Percentiles rank a stretch among this genome's conserved stretches.
Conservation (phyloP, 768 basidiomycete genomes). For the Suillus tomentosus region DNA sequence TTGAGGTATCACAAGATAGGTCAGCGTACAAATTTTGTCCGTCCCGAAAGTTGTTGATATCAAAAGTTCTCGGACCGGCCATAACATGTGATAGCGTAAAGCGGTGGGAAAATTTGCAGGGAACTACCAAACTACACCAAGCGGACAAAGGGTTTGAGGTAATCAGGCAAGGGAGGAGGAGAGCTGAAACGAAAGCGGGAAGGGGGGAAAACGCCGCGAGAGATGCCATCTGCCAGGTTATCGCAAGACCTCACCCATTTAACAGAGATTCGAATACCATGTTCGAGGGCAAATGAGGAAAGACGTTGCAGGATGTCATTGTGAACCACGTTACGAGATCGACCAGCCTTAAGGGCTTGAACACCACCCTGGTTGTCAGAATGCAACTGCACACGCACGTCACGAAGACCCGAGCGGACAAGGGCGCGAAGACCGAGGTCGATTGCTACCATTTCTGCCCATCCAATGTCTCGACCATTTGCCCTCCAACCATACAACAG, state of each 20-base stretch:
- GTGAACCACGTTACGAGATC: background rate
- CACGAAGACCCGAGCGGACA: slow-evolving; percentile 22
- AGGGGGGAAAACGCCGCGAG: slow-evolving; percentile 33
- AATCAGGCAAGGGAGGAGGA: slow-evolving; percentile 11
- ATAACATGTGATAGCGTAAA: background rate
- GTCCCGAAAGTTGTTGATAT: background rate
- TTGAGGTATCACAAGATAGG: background rate
- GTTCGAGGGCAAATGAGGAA: background rate
- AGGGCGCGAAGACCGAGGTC: slow-evolving; percentile 42
- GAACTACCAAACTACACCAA: slow-evolving; percentile 4
- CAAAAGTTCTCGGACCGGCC: background rate
- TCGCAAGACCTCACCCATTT: slow-evolving; percentile 13
- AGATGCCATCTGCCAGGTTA: slow-evolving; percentile 44
- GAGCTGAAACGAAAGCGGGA: slow-evolving; percentile 13
- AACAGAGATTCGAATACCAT: slow-evolving; percentile 4
- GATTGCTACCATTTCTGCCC: slow-evolving; percentile 48
- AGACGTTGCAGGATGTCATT: slow-evolving; percentile 14
- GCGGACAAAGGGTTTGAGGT: slow-evolving; percentile 5
- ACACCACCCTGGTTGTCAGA: slow-evolving; percentile 48
- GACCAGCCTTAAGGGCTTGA: background rate
- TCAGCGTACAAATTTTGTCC: background rate
- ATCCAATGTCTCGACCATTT: slow-evolving; percentile 38
- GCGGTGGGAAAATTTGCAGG: background rate
- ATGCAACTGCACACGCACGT: slow-evolving; percentile 32
- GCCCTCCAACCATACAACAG: slow-evolving; percentile 33